phyloP scores from a whole-genome alignment of 164 flowering plant genomes.

The grape (Vitis vinifera) region ASM3070453v1 NC_081807.1:1880001-1880500 shows the following conservation, averaged over 20 bases:
- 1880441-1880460: background rate
- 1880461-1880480: background rate
- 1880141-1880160: background rate
- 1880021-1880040: conserved; percentile 1
- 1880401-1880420: background rate
- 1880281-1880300: conserved; percentile 9
- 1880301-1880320: background rate
- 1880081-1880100: too few species aligned
- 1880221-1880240: too few species aligned
- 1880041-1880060: background rate
- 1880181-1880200: too few species aligned
- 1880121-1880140: background rate
- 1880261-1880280: background rate
- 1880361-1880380: conserved; percentile 13
- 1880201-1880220: too few species aligned
- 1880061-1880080: too few species aligned
- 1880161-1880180: too few species aligned
- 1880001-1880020: background rate
- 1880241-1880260: too few species aligned
- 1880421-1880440: conserved; percentile 13
- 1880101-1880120: too few species aligned
- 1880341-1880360: conserved; percentile 8
- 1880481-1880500: conserved; percentile 4
- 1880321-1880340: conserved; percentile 7
- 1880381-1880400: conserved; percentile 2